phyloP scores from a whole-genome alignment of 2,329 filamentous ascomycete species.

The Cercospora sp. region DNA sequence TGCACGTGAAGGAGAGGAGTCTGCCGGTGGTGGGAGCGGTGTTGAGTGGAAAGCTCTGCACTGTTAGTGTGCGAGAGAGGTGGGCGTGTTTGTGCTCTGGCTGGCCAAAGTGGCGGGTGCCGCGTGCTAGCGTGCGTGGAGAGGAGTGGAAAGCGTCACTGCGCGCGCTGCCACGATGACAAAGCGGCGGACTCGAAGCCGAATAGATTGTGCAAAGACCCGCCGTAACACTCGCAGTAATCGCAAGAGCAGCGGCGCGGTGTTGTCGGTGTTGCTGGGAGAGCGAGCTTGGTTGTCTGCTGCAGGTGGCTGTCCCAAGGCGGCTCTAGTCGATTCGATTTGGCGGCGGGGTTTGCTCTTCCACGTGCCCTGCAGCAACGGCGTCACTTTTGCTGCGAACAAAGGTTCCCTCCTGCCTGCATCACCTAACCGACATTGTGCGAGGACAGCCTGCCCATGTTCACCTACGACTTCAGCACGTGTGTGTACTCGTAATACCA shows the following conservation, averaged over 20 bases:
- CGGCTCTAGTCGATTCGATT: neutral
- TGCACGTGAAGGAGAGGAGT: conserved; percentile 7
- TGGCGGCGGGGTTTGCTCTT: conserved; percentile 1
- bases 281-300: conserved; percentile 5
- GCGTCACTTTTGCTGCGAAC: conserved; percentile 1
- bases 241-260: neutral
- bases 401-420: neutral
- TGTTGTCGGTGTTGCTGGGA: conserved; percentile 3
- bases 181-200: neutral
- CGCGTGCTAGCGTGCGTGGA: neutral
- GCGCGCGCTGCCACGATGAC: neutral
- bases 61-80: conserved; percentile 3
- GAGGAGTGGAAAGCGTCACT: conserved; percentile 7
- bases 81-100: neutral
- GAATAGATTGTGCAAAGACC: neutral
- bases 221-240: neutral
- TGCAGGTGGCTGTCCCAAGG: neutral
- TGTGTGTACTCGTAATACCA: neutral
- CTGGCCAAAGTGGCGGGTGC: conserved; percentile 9
- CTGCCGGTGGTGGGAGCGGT: conserved; percentile 10
- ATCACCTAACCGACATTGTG: neutral
- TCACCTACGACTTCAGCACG: neutral
- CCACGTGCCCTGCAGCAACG: conserved; percentile 6
- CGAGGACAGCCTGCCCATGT: neutral
- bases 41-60: conserved; percentile 7